These are phyloP conservation scores for Ophiostoma triangulosporum DNA, from an alignment of 2,329 filamentous ascomycete genomes.

Conservation along the genomic window DNA sequence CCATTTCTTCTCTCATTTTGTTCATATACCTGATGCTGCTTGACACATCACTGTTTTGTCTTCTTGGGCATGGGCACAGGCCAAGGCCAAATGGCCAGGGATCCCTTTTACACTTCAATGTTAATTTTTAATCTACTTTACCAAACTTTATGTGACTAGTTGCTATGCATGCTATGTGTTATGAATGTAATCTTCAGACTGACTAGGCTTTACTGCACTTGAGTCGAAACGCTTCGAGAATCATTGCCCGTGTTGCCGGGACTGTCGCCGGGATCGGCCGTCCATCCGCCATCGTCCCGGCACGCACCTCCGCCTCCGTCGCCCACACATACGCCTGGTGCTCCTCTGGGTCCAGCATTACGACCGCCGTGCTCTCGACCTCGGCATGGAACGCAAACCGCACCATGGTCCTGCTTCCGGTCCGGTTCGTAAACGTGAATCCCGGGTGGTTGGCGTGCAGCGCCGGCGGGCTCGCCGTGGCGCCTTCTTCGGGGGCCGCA, in stretches of 20 bases:
- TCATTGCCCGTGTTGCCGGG: background rate
- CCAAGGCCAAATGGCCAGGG: slow-evolving; percentile 1
- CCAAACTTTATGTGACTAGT: too few relatives aligned
- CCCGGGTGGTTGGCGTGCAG: slow-evolving; percentile 5
- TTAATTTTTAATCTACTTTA: slow-evolving; percentile 7
- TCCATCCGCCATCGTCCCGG: slow-evolving; percentile 2
- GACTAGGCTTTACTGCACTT: too few relatives aligned
- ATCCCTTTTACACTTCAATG: slow-evolving; percentile 3
- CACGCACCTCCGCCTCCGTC: slow-evolving; percentile 21
- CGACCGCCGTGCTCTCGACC: slow-evolving; percentile 10
- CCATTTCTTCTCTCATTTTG: background rate
- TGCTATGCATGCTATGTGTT: background rate
- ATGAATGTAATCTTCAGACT: background rate
- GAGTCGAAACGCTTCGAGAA: slow-evolving; percentile 13
- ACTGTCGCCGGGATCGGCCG: slow-evolving; percentile 6
- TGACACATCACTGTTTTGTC: background rate
- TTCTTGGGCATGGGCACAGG: background rate
- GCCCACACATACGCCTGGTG: slow-evolving; percentile 23
- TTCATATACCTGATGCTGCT: slow-evolving; percentile 1
- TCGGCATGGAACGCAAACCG: slow-evolving; percentile 20
- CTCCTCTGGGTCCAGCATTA: slow-evolving; percentile 21
- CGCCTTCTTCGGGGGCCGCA: background rate
- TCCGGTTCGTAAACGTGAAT: slow-evolving; percentile 17
- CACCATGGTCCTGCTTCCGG: slow-evolving; percentile 12
- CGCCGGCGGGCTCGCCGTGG: background rate